Evolutionary conservation across 2,329 filamentous ascomycete genomes (phyloP), one percentile per base, ranked within the genome.

Genomic region (Raffaelea deltoideospora): DNA sequence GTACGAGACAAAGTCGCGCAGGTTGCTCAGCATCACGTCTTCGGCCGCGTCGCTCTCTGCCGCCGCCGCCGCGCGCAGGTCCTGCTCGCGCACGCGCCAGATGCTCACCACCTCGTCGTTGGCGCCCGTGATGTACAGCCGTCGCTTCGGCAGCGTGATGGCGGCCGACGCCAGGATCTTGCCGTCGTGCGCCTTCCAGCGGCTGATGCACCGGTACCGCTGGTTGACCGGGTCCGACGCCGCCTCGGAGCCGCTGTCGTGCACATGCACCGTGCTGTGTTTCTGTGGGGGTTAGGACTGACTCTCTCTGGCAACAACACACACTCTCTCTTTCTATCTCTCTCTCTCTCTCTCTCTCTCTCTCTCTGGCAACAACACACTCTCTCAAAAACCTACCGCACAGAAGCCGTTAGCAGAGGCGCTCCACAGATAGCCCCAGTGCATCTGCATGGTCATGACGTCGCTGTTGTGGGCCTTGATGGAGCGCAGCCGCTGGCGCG

Each of bases 101-200:
- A 96, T 72, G 8, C 84, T 81, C 20, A 98, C 74, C 0, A 77
- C 80, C 51, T 86, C 79, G 55, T 98, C 90, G 49, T 93, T 98
- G 33, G 85, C 87, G 9, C 90, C 90, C 0, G 88, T 95, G 35
- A 94, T 85, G 53, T 85, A 90, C n/a, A 90, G 73, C n/a, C 80
- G 72, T 40, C 81, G 73, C 34, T 73, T 70, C 22, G 79, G 71
- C 53, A 79, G 73, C 1, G 64, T 74, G 1, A 79, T 79, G 15
- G 80, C 72, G 0, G 83, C 79, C 0, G 88, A 95, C 3, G 88
- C 79, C 13, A 98, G 66, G 29, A 96, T 82, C 44, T 90, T 80
- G 33, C 85, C 88, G 27, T 84, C 64, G 50, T 98, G 88, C 0
- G 87, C 88, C 38, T 41, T 53, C 53, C 47, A 59, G 18, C 54